phyloP scores from a whole-genome alignment of 108 stramenopile species.

The Fragilariopsis cylindrus region DNA sequence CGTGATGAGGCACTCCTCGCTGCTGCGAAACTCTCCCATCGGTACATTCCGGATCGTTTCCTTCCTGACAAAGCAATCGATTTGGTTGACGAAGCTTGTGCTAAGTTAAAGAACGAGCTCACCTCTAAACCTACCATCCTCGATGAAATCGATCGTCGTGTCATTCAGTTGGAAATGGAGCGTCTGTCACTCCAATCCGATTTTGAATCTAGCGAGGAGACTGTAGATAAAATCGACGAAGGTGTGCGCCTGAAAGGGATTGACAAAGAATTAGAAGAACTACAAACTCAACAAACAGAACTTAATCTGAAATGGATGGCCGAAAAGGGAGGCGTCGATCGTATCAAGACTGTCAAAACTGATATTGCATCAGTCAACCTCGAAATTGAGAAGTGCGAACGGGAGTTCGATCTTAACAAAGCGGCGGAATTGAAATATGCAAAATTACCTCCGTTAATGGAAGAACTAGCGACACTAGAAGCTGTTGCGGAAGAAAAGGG shows the following conservation, averaged over 20 bases:
- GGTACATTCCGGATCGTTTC: conserved; percentile 96
- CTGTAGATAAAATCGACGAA: conserved; percentile 32
- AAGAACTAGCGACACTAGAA: conserved; percentile 61
- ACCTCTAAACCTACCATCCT: conserved; percentile 78
- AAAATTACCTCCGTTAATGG: conserved; percentile 79
- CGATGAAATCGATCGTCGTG: conserved; percentile 93
- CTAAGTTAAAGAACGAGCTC: conserved; percentile 87
- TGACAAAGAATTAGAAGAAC: conserved; percentile 65
- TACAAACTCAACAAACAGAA: conserved; percentile 71
- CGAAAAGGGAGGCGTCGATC: conserved; percentile 81
- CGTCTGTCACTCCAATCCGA: conserved; percentile 85
- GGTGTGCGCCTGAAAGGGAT: conserved; percentile 64
- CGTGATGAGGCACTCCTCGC: conserved; percentile 96
- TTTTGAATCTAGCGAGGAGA: conserved; percentile 42
- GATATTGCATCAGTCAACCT: conserved; percentile 83
- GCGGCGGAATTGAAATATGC: conserved; percentile 95
- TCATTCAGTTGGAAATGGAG: conserved; percentile 97
- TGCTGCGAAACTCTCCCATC: conserved; percentile 93
- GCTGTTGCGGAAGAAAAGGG: conserved; percentile 32
- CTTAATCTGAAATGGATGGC: conserved; percentile 84
- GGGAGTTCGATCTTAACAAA: conserved; percentile 92
- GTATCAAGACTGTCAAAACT: conserved; percentile 80
- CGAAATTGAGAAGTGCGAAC: conserved; percentile 91
- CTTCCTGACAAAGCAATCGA: conserved; percentile 91
- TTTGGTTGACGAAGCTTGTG: conserved; percentile 97